Percentiles rank a stretch among this genome's conserved stretches.
phyloP scores from a whole-genome alignment of 768 basidiomycete species.

The Mycena venus region DNA sequence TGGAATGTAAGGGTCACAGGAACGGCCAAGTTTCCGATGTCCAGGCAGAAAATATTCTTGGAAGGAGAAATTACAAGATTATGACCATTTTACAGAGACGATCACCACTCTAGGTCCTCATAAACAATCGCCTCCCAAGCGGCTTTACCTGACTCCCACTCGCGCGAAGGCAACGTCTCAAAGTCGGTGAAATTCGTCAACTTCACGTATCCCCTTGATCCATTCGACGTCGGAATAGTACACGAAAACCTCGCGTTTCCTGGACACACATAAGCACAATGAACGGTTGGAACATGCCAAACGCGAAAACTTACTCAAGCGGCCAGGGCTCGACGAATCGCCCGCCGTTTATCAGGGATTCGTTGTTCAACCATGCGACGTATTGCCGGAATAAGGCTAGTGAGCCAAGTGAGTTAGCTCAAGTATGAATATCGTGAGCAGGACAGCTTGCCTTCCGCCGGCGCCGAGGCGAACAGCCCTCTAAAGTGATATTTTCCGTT shows the following conservation, averaged over 20 bases:
- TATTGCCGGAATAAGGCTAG: slow-evolving; percentile 38
- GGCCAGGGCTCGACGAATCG: slow-evolving; percentile 43
- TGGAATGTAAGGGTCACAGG: too few species aligned
- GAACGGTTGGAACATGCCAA: background rate
- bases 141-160: slow-evolving; percentile 27
- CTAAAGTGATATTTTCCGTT: slow-evolving; percentile 32
- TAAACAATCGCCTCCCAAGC: slow-evolving; percentile 37
- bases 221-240: slow-evolving; percentile 38
- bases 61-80: too few species aligned
- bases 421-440: background rate
- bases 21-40: too few species aligned
- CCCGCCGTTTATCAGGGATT: slow-evolving; percentile 40
- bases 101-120: slow-evolving; percentile 34
- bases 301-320: slow-evolving; percentile 30
- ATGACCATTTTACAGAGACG: background rate
- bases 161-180: slow-evolving; percentile 32
- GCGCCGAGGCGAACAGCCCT: slow-evolving; percentile 33
- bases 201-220: slow-evolving; percentile 29
- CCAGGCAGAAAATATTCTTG: too few species aligned
- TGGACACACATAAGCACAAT: background rate
- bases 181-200: slow-evolving; percentile 36
- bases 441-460: slow-evolving; percentile 32
- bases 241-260: slow-evolving; percentile 37
- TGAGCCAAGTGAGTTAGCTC: background rate
- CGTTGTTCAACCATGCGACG: slow-evolving; percentile 44